These are phyloP conservation scores for Orbilia ellipsospora DNA, from an alignment of 2,329 filamentous ascomycete species.

Conservation along the genomic window DNA sequence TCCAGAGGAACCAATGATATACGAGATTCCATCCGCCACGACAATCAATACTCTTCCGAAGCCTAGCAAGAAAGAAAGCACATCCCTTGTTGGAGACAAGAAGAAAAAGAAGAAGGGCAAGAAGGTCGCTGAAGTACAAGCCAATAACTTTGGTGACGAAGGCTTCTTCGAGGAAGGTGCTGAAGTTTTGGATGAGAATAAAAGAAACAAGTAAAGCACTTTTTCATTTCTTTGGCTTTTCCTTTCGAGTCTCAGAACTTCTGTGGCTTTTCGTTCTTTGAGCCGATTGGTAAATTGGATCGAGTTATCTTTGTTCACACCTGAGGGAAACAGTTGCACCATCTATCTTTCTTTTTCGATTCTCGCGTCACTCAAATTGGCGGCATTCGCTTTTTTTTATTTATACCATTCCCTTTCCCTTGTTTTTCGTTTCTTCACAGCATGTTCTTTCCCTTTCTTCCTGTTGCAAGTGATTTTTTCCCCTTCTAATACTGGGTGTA, in stretches of 20 bases:
- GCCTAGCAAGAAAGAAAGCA: slow-evolving; percentile 69
- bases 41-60: slow-evolving; percentile 69
- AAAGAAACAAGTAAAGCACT: slow-evolving; percentile 31
- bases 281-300: neutral
- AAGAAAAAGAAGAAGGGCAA: slow-evolving; percentile 75
- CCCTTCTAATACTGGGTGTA: slow-evolving; percentile 52
- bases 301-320: slow-evolving; percentile 11
- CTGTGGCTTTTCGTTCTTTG: neutral
- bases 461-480: slow-evolving; percentile 1
- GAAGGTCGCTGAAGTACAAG: slow-evolving; percentile 63
- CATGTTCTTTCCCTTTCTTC: slow-evolving; percentile 23
- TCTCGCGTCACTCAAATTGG: slow-evolving; percentile 52
- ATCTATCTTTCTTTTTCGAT: slow-evolving; percentile 32
- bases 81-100: slow-evolving; percentile 64
- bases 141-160: slow-evolving; percentile 69
- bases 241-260: slow-evolving; percentile 1
- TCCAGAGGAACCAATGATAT: slow-evolving; percentile 64
- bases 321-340: slow-evolving; percentile 6
- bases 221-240: slow-evolving; percentile 1
- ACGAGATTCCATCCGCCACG: slow-evolving; percentile 71
- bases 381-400: slow-evolving; percentile 26
- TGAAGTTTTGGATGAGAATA: slow-evolving; percentile 76
- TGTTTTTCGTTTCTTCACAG: slow-evolving; percentile 22
- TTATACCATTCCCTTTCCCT: neutral
- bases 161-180: slow-evolving; percentile 94